phyloP scores from a whole-genome alignment of 768 basidiomycete species.

The Nevesoporus exiguus region DNA sequence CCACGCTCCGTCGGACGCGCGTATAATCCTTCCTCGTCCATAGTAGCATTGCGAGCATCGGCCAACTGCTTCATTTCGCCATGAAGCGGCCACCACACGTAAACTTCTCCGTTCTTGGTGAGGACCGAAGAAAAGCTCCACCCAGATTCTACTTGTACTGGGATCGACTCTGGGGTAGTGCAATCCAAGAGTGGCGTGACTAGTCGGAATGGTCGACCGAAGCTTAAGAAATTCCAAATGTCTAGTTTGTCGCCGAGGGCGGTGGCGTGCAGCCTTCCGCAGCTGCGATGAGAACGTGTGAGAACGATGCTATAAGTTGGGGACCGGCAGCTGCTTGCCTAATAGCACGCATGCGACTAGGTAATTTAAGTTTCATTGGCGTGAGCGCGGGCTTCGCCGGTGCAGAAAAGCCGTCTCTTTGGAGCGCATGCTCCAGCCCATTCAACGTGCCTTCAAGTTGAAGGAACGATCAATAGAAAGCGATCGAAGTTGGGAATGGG shows the following conservation, averaged over 20 bases:
- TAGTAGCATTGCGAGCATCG: slow-evolving; percentile 37
- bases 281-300: slow-evolving; percentile 42
- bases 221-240: slow-evolving; percentile 74
- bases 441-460: slow-evolving; percentile 58
- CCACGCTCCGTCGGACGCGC: no score
- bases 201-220: slow-evolving; percentile 76
- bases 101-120: slow-evolving; percentile 65
- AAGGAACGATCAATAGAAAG: slow-evolving; percentile 2
- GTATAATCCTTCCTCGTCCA: slow-evolving; percentile 42
- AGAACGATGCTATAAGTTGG: not conserved
- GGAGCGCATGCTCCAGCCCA: slow-evolving; percentile 39
- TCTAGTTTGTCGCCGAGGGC: slow-evolving; percentile 55
- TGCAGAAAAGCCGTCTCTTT: slow-evolving; percentile 55
- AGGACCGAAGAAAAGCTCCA: slow-evolving; percentile 79
- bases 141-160: slow-evolving; percentile 71
- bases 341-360: slow-evolving; percentile 55
- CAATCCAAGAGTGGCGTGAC: slow-evolving; percentile 36
- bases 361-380: slow-evolving; percentile 60
- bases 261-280: slow-evolving; percentile 71
- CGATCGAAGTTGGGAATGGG: not conserved
- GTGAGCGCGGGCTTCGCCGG: slow-evolving; percentile 44
- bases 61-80: slow-evolving; percentile 41
- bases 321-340: slow-evolving; percentile 42
- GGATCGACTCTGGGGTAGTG: slow-evolving; percentile 44
- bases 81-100: slow-evolving; percentile 69